Evolutionary conservation across 208 protist species (phyloP), one percentile per base, ranked within the genome.

Genomic region (Trypanosomatidae sp.): DNA sequence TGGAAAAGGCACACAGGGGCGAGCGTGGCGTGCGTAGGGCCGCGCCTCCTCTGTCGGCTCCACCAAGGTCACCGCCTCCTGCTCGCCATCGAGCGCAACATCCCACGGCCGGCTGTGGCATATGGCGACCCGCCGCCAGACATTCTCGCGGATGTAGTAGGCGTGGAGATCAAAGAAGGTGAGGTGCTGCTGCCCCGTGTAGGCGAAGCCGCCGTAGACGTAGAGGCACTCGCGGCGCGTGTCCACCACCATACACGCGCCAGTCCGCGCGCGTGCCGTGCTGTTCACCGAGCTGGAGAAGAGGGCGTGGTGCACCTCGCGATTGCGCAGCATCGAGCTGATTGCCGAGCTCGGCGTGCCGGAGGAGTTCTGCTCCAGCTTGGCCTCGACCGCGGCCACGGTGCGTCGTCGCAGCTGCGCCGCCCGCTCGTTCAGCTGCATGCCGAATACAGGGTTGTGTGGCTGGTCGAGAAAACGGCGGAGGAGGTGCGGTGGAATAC

Each of bases 161-260:
- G 77, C 82, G 71, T 93, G 86, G 15, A 89, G 72, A 58, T 91
- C 86, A 36, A 71, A 82, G 66, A 86, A 87, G 41, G 86, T 90
- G n/a, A 83, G 68, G 56, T 79, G 56, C 66, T 86, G 76, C 64
- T 73, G 36, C 0, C 58, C 56, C 10, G 70, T 76, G 62, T 86
- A 78, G 41, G 78, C 71, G 72, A 91, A 93, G 17, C 89, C 89
- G 72, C 89, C 89, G 73, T 83, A 81, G 12, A 93, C 44, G 79
- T 89, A 88, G 52, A 93, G 62, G 67, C 84, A 83, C 30, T 77
- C 65, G 1, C 82, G 79, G 44, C 59, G 56, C 22, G 47, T 49
- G 50, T 88, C 83, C 22, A 69, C 69, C 12, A 82, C 78, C 86
- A 93, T 91, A 41, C 76, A 77, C 6, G 80, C 78, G 0, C 89